Base-by-base conservation (phyloP, 257 asterid species). In the Orobanche coerulescens region DNA sequence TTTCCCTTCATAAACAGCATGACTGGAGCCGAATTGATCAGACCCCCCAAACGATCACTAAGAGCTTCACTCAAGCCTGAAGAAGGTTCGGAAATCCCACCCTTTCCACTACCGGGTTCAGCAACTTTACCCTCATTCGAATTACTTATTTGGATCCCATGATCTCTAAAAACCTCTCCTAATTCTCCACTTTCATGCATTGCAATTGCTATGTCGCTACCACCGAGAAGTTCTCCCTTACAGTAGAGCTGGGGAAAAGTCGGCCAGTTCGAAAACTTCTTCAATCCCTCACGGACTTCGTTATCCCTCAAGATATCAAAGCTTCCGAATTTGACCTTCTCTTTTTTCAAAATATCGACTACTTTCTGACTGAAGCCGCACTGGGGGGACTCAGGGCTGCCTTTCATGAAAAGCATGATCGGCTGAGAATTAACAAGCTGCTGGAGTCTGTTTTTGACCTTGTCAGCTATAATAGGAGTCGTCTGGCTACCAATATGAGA, bases 221-320 rank as follows among this genome's bases (percentile, higher is more conserved):
- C 98, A 49, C 98, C 98, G 42, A 93, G 94, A 28, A 93, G 84
- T 67, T 93, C 98, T n/a, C 98, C 98, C 72, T 84, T 86, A 70
- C 89, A 89, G 76, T 86, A 93, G 23, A 93, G 85, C 67, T 89
- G 98, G 57, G 98, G 98, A 73, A 76, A 89, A 4, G 98, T 93
- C 15, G 98, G 98, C 98, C 98, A 93, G 85, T 86, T 89, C 14
- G 98, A 78, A 55, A 78, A 81, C 69, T 79, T 83, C 82, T 93
- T 93, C 77, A 93, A 61, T 9, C 97, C 97, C 71, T 86, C 97
- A 13, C 97, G 97, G 59, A 89, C 95, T 67, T 77, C 86, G 49
- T 66, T 66, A 65, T 89, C 91, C 0, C 78, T 43, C 48, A 93
- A 75, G 64, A 93, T 93, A 73, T 93, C 95, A 55, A 93, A 89